Conservation (phyloP, 2,329 filamentous ascomycete species). For the Talaromyces sp. region DNA sequence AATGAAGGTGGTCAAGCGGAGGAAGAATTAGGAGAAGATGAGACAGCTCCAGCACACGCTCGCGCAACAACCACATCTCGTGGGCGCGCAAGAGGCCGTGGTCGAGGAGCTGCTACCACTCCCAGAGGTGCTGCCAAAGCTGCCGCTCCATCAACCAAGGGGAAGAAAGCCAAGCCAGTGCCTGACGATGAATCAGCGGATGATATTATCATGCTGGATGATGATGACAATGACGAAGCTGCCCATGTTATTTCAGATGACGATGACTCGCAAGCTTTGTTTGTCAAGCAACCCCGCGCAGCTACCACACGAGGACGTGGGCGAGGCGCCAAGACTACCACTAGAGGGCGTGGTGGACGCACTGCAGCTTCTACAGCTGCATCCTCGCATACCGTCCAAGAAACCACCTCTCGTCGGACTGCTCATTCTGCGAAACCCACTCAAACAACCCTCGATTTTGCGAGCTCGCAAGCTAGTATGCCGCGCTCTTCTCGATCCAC, state of each 20-base stretch:
- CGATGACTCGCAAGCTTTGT: constrained; percentile 44
- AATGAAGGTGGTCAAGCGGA: constrained; percentile 51
- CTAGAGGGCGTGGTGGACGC: constrained; percentile 30
- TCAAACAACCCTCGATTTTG: constrained; percentile 48
- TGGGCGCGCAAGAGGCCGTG: constrained; percentile 52
- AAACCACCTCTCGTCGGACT: constrained; percentile 29
- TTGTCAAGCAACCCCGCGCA: constrained; percentile 41
- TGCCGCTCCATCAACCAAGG: constrained; percentile 29
- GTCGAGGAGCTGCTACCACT: constrained; percentile 47
- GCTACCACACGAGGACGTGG: constrained; percentile 29
- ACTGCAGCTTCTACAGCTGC: constrained; percentile 36
- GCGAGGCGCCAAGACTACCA: constrained; percentile 17
- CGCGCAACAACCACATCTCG: constrained; percentile 44
- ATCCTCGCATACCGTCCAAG: constrained; percentile 35
- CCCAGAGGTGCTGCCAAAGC: constrained; percentile 33
- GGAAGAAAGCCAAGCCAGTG: constrained; percentile 31
- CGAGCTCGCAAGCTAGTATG: constrained; percentile 39
- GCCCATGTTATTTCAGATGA: constrained; percentile 34
- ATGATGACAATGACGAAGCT: constrained; percentile 34
- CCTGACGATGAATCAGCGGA: constrained; percentile 43
- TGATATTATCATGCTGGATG: constrained; percentile 45
- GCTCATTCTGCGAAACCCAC: constrained; percentile 32
- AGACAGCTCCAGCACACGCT: constrained; percentile 36
- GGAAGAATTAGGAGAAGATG: constrained; percentile 52
- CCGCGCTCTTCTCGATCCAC: constrained; percentile 32